These are phyloP conservation scores for Tylopilus rubrobrunneus DNA, from an alignment of 768 basidiomycete species.

Conservation along the genomic window DNA sequence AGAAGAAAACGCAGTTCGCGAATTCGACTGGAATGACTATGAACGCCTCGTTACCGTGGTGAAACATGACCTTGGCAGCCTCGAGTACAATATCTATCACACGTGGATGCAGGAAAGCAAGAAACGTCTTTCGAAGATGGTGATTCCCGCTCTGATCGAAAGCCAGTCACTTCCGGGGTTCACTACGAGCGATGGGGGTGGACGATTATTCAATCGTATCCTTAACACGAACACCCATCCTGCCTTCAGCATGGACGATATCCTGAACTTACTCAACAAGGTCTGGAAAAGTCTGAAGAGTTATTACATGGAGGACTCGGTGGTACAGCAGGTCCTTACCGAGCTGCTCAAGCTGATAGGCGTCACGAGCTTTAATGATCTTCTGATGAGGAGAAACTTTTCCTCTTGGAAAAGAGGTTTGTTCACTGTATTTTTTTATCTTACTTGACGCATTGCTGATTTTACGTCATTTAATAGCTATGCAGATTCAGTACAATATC, in stretches of 20 bases:
- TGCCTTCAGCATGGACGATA: conserved; percentile 98
- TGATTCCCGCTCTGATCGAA: conserved; percentile 97
- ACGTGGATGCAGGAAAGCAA: conserved; percentile 99
- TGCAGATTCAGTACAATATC: conserved; percentile 99
- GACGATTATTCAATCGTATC: conserved; percentile 89
- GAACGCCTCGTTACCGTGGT: conserved; percentile 96
- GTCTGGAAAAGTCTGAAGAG: conserved; percentile 98
- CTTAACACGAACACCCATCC: conserved; percentile 82
- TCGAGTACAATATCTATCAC: conserved; percentile 99
- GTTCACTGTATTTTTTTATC: conserved; percentile 17
- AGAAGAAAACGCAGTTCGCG: conserved; percentile 85
- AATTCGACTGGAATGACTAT: conserved; percentile 96
- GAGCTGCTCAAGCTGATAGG: conserved; percentile 95
- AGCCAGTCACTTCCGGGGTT: conserved; percentile 97
- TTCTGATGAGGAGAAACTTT: conserved; percentile 98
- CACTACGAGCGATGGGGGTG: conserved; percentile 91
- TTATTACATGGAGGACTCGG: conserved; percentile 97
- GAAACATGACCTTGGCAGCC: conserved; percentile 95
- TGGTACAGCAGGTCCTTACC: conserved; percentile 91
- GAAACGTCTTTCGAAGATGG: conserved; percentile 94
- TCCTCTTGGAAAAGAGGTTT: conserved; percentile 98
- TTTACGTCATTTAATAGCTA: conserved; percentile 52
- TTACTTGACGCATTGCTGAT: background rate
- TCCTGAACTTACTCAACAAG: conserved; percentile 93
- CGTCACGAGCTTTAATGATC: conserved; percentile 96